Evolutionary conservation across 164 flowering plant genomes (phyloP), one percentile per base, ranked within the genome.

Genomic region (Dillenia suffruticosa): DNA sequence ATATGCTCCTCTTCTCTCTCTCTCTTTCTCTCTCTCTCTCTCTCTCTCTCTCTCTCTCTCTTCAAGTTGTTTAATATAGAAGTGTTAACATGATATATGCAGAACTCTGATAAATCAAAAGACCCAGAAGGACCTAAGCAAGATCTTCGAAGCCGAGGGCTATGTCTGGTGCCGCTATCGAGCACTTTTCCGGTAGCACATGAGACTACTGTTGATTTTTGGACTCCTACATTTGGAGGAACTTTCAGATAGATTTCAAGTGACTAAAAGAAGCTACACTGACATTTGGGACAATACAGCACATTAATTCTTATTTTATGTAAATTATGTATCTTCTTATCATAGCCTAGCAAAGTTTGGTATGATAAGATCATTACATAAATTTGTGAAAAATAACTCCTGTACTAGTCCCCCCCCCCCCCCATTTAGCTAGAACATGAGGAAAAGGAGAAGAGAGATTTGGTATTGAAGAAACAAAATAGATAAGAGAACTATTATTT

Each of bases 141-240:
- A 70, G 89, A 82, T 71, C 82, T 88, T 2, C 65, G 86, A 71
- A 84, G 88, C 69, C 79, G 88, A 44, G 95, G 91, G 16, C 70
- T 88, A 32, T 88, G 95, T 63, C 72, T 88, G 44, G 85, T 88
- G 7, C 95, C 91, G 1, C 72, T 84, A 17, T 84, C 95, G 11
- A 86, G 84, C 69, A 86, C 86, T 24, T 86, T 70, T 63, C 81
- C 87, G 22, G 85, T 81, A 10, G 68, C 77, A 45, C 81, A 80
- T n/a, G 95, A 86, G 57, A 76, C 79, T 2, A 57, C 85, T 1
- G 78, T 81, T 40, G 95, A 88, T 72, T 82, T 79, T 64, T 88
- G 85, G 91, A 81, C 81, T 2, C 91, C 95, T 6, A 81, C 88
- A 26, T 86, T 81, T 52, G 95, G 89, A 58, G 91, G 86, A 69